Base-by-base conservation (phyloP, 2,329 filamentous ascomycete species). In the Diatrype stigma region DNA sequence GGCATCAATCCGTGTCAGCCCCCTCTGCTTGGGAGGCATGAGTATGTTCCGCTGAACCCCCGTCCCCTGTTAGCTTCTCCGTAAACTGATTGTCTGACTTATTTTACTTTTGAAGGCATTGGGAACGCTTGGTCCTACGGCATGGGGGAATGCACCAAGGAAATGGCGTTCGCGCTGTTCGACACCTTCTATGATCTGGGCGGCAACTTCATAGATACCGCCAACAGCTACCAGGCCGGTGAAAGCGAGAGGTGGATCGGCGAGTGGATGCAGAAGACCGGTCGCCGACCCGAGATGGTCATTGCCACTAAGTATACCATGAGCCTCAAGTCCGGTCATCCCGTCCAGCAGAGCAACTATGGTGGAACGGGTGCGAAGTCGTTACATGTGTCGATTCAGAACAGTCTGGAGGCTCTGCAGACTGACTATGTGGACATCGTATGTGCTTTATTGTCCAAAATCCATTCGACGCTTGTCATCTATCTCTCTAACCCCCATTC, bases 121-220 rank as follows among this genome's bases (percentile, higher is more conserved):
- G 76, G 76, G 32, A 64, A 70, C 16, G 67, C 72, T 2, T 77
- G 73, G 73, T 65, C 59, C 6, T 51, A 63, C 0, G 59, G 67
- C 23, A 70, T 82, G 69, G 79, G 79, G 19, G 26, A 30, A 10
- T 30, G 26, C 10, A 72, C 72, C 50, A 30, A 30, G 26, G 26
- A 30, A 10, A 78, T 79, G 68, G 69, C 75, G 1, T 83, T 83
- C 59, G 71, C 73, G 40, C 71, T 86, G 10, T 70, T 85, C 2
- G 81, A 85, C 55, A 73, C 73, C 53, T 85, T 76, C 65, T 73
- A 70, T 46, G 71, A 71, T 12, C 69, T 75, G 0, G 82, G 82
- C 7, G 83, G 84, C 16, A 86, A 86, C 69, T 85, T 86, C 65
- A 82, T 87, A 61, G 84, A 87, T 63, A 85, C 81, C 1, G 66